Conservation (phyloP, 2,329 filamentous ascomycete species). For the Talaromyces pinophilus region DNA sequence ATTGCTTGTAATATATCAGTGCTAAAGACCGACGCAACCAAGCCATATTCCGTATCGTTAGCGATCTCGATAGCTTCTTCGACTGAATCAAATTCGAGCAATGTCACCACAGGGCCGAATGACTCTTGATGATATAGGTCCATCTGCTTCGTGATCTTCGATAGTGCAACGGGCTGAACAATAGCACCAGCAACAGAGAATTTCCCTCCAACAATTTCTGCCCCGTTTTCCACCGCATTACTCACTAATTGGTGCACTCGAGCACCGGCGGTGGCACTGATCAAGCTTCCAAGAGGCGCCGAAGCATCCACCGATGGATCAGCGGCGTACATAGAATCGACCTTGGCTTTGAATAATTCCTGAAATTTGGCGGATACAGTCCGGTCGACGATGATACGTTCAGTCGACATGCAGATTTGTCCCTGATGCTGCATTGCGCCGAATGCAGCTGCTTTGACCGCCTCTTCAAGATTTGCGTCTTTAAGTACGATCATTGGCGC, state of each 20-base stretch:
- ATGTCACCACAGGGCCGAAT: neutral
- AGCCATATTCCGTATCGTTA: neutral
- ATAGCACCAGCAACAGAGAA: neutral
- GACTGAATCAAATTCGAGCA: neutral
- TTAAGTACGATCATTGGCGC: neutral
- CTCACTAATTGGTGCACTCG: neutral
- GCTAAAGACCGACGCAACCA: neutral
- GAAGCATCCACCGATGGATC: neutral
- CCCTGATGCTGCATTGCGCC: neutral
- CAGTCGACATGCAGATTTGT: neutral
- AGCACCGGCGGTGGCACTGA: neutral
- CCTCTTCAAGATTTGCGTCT: neutral
- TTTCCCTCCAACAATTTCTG: neutral
- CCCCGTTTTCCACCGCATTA: neutral
- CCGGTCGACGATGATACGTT: neutral
- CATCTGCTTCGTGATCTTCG: neutral
- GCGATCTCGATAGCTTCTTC: neutral
- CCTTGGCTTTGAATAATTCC: neutral
- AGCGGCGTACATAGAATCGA: neutral
- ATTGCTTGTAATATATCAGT: neutral
- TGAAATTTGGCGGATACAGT: neutral
- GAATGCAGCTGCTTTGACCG: neutral
- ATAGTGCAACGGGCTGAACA: neutral
- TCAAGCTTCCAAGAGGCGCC: neutral
- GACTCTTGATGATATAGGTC: neutral